Conservation (phyloP, 768 basidiomycete species). For the Mycena galericulata region DNA sequence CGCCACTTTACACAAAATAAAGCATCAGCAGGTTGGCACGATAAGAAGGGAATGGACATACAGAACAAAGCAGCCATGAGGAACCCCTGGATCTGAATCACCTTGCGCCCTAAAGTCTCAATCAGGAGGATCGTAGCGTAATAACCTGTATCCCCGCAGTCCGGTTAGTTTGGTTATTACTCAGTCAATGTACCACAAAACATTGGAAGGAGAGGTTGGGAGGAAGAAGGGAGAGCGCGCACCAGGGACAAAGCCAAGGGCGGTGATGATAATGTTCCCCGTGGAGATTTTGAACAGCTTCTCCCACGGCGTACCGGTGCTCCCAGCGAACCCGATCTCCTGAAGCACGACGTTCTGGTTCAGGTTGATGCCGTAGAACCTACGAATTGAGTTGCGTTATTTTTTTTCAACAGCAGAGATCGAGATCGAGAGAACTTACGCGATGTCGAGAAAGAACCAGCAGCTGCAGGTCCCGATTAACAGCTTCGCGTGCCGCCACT, state of each 20-base stretch:
- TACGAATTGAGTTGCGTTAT: conserved; percentile 36
- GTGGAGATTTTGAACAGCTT: conserved; percentile 63
- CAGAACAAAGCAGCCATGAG: conserved; percentile 73
- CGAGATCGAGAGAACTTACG: conserved; percentile 51
- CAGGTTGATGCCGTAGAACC: conserved; percentile 72
- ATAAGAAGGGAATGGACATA: conserved; percentile 40
- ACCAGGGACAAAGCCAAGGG: conserved; percentile 81
- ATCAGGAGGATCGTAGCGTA: conserved; percentile 76
- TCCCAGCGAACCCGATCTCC: conserved; percentile 67
- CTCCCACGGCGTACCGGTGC: conserved; percentile 59
- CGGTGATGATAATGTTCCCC: conserved; percentile 69
- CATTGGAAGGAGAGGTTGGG: background rate
- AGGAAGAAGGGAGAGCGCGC: background rate
- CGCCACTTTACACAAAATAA: background rate
- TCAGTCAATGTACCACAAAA: background rate
- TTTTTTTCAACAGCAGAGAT: background rate
- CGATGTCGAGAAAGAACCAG: conserved; percentile 84
- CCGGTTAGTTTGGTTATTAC: too few species aligned
- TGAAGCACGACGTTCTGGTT: conserved; percentile 71
- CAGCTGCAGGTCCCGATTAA: conserved; percentile 75
- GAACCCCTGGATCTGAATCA: conserved; percentile 84
- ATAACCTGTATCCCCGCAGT: conserved; percentile 70
- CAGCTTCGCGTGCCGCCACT: conserved; percentile 76
- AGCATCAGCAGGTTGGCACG: background rate
- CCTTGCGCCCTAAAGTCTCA: conserved; percentile 79